Evolutionary conservation across 1,284 basidiomycete genomes (phyloP), one percentile per base, ranked within the genome.

Genomic region (Marasmius fiardii): DNA sequence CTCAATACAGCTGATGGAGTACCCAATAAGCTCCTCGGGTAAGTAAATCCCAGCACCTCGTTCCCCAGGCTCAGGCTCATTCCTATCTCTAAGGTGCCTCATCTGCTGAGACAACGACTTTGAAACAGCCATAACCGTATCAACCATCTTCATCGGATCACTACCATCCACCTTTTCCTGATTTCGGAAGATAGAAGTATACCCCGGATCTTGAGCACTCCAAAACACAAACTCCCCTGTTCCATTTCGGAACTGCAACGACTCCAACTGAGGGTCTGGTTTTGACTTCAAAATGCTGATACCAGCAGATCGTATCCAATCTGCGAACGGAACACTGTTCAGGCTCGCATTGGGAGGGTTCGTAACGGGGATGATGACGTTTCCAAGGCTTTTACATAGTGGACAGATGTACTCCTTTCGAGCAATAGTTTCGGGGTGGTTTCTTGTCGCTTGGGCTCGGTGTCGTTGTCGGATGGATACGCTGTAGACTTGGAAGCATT

Each of bases 401-500:
- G 97, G 97, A 65, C 97, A 99, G 53, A 98, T 92, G 73, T 90
- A 99, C 69, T 99, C 97, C 67, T 92, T 91, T 43, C 97, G 81
- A 18, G 89, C 85, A 31, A 95, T 90, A 65, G 88, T 92, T 68
- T 99, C 96, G 0, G 97, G 96, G 65, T 98, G 96, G 63, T 96
- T 95, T 33, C 97, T 80, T 6, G 94, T 93, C 3, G 93, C 86
- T 65, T 99, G 96, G 0, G 88, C 80, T 4, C 90, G 84, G 69
- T 99, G 97, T 16, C 96, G 86, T 61, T 90, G 88, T 55, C 93
- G 85, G 53, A 97, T 90, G 16, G 93, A 94, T 2, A 83, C 73
- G 63, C 85, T 94, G 70, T 99, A 99, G 1, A 89, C 88, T 56
- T 90, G 87, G 75, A 99, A 98, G 72, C 97, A 99, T 41, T 88